These are phyloP conservation scores for Xylaria sp. DNA, from an alignment of 495 filamentous ascomycete genomes.

Conservation along the genomic window DNA sequence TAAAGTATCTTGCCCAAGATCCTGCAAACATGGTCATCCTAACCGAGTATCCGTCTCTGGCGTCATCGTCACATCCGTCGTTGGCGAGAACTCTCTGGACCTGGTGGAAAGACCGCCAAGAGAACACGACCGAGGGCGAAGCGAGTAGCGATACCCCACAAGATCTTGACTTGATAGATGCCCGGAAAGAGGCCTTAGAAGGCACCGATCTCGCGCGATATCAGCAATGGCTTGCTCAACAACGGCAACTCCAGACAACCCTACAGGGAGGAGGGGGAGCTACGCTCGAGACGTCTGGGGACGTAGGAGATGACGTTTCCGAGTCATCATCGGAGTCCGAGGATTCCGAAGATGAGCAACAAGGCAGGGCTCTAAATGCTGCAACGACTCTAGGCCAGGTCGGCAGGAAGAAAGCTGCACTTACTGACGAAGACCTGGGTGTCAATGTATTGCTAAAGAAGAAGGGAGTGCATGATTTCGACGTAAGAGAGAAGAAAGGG, in stretches of 20 bases:
- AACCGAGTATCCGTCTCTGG: slow-evolving; percentile 67
- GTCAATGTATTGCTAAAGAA: slow-evolving; percentile 89
- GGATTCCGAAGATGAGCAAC: slow-evolving; percentile 86
- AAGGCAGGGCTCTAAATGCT: slow-evolving; percentile 90
- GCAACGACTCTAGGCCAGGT: slow-evolving; percentile 81
- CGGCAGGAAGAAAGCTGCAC: slow-evolving; percentile 78
- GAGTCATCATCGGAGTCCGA: slow-evolving; percentile 83
- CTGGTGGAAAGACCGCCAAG: slow-evolving; percentile 73
- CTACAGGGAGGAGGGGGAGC: slow-evolving; percentile 70
- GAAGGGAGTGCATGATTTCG: slow-evolving; percentile 88
- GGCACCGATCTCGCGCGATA: slow-evolving; percentile 79
- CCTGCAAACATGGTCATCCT: slow-evolving; percentile 82
- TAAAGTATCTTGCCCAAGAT: slow-evolving; percentile 76
- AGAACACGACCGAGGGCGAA: slow-evolving; percentile 59
- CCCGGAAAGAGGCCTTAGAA: slow-evolving; percentile 69
- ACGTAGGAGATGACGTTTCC: slow-evolving; percentile 82
- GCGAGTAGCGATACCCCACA: slow-evolving; percentile 67
- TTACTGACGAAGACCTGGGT: slow-evolving; percentile 86
- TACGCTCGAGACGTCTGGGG: slow-evolving; percentile 71
- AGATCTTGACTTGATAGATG: slow-evolving; percentile 63
- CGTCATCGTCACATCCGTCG: slow-evolving; percentile 44
- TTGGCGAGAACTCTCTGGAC: slow-evolving; percentile 70
- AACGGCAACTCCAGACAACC: slow-evolving; percentile 77
- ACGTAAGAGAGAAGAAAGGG: slow-evolving; percentile 91
- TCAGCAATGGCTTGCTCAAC: slow-evolving; percentile 87